phyloP scores from a whole-genome alignment of 495 filamentous ascomycete genomes.

The Parachaetomium inaequale region DNA sequence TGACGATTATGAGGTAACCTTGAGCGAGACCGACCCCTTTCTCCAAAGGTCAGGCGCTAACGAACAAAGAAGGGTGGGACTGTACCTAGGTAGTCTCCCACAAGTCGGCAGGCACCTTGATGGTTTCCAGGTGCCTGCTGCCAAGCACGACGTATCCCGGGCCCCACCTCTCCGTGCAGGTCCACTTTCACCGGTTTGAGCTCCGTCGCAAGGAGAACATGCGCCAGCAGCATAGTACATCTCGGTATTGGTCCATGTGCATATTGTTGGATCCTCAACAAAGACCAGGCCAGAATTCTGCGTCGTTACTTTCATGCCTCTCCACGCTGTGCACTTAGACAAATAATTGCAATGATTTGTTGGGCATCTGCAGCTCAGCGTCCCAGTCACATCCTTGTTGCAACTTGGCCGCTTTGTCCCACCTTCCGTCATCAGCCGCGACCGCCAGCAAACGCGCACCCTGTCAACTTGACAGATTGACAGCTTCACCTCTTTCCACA shows the following conservation, averaged over 20 bases:
- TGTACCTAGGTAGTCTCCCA: neutral
- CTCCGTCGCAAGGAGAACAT: neutral
- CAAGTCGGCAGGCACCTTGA: neutral
- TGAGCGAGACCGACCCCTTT: too few relatives aligned
- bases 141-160: neutral
- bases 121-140: neutral
- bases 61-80: neutral
- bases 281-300: too few relatives aligned
- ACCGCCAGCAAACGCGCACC: neutral
- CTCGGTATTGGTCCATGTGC: too few relatives aligned
- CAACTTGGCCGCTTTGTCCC: constrained; percentile 17
- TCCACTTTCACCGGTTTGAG: neutral
- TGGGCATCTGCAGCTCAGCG: neutral
- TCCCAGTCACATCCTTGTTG: constrained; percentile 8
- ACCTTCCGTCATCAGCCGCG: constrained; percentile 5
- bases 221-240: neutral
- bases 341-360: neutral
- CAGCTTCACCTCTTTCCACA: neutral
- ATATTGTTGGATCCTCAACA: too few relatives aligned
- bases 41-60: too few relatives aligned
- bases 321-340: neutral
- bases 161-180: neutral
- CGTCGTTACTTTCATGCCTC: neutral
- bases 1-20: too few relatives aligned
- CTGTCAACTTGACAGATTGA: neutral